These are phyloP conservation scores for Tricholoma flavovirens DNA, from an alignment of 768 basidiomycete genomes.

Conservation along the genomic window DNA sequence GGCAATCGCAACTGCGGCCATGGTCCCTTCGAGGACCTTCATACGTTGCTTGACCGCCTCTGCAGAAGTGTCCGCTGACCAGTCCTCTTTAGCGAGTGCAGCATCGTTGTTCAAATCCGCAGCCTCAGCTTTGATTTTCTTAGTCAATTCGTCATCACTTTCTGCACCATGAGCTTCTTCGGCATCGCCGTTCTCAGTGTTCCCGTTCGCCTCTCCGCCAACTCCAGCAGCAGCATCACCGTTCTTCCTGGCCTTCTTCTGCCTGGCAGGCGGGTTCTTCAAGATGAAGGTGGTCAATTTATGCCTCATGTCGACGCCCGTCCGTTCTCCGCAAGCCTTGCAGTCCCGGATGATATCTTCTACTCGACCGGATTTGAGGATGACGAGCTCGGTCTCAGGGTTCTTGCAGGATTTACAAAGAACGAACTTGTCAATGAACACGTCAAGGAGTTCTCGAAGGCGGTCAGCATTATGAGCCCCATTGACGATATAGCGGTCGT, in stretches of 20 bases:
- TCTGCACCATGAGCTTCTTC: slow-evolving; percentile 55
- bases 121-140: slow-evolving; percentile 88
- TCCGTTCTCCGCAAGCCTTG: slow-evolving; percentile 96
- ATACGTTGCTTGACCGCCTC: slow-evolving; percentile 84
- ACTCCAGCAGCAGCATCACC: slow-evolving; percentile 22
- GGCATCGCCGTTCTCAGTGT: slow-evolving; percentile 31
- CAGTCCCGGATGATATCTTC: slow-evolving; percentile 95
- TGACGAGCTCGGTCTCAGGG: slow-evolving; percentile 93
- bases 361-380: slow-evolving; percentile 72
- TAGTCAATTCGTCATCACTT: slow-evolving; percentile 84
- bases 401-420: slow-evolving; percentile 98
- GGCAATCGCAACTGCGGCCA: slow-evolving; percentile 48
- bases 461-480: slow-evolving; percentile 90
- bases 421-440: slow-evolving; percentile 98
- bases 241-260: slow-evolving; percentile 67
- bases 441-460: slow-evolving; percentile 92
- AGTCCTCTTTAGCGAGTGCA: slow-evolving; percentile 63
- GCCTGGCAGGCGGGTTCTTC: slow-evolving; percentile 93
- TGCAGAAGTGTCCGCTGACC: slow-evolving; percentile 88
- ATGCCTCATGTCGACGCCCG: slow-evolving; percentile 92
- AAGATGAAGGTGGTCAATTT: slow-evolving; percentile 94
- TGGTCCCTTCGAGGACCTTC: slow-evolving; percentile 55
- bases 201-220: slow-evolving; percentile 15
- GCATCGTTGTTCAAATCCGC: slow-evolving; percentile 65
- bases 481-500: slow-evolving; percentile 97